Conservation (phyloP, 192 early-diverging fungal genomes). For the Podila epicladia region DNA sequence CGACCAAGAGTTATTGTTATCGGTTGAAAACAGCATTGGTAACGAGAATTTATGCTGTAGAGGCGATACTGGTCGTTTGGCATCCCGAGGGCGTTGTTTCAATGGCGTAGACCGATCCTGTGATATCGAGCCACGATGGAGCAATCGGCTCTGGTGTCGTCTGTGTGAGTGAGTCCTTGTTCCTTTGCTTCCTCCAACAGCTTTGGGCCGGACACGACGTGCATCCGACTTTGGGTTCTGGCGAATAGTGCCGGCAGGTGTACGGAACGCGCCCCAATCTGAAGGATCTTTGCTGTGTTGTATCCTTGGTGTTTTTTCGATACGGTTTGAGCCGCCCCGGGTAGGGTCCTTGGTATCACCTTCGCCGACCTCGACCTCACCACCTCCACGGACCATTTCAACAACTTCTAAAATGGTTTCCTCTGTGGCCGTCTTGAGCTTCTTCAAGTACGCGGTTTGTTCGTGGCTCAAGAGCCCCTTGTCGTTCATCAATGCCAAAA, state of each 20-base stretch:
- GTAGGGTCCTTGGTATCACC: background rate
- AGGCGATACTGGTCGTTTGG: background rate
- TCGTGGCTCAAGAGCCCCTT: slow-evolving; percentile 3
- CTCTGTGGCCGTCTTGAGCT: background rate
- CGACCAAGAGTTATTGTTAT: slow-evolving; percentile 17
- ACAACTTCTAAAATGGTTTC: background rate
- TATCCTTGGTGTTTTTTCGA: background rate
- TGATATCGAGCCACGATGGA: background rate
- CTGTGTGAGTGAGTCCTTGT: background rate
- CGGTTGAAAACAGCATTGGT: background rate
- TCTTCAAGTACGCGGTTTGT: background rate
- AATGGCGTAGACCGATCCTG: background rate
- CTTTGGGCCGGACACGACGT: background rate
- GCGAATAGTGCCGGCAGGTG: background rate
- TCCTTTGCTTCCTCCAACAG: background rate
- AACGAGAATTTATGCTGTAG: background rate
- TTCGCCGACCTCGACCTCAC: background rate
- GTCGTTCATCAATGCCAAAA: background rate
- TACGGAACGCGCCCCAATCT: background rate
- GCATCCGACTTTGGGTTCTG: background rate
- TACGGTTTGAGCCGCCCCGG: background rate
- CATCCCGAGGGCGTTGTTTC: background rate
- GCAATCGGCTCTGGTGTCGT: background rate
- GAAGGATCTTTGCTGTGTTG: background rate
- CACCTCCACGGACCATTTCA: background rate